Evolutionary conservation across 2,329 filamentous ascomycete species (phyloP), one percentile per base, ranked within the genome.

Genomic region (Aspergillus glaucus): DNA sequence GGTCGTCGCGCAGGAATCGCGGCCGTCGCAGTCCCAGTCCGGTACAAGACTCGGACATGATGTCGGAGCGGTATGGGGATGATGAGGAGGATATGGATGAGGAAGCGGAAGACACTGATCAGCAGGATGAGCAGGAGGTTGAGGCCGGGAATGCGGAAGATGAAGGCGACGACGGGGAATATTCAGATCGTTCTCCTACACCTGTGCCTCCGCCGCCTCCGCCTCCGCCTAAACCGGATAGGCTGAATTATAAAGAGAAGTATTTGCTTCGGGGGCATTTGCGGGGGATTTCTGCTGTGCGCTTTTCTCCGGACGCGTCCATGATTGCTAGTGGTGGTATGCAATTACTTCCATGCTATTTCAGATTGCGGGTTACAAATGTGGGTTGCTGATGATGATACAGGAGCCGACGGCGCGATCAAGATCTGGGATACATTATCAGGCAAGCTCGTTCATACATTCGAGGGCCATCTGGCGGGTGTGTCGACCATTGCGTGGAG

Each of bases 401-500:
- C 56, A 79, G 77, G 89, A 30, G 89, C 92, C 17, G 93, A 98
- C 71, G 86, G 82, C 47, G 93, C 89, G 6, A 81, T 95, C 63
- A 95, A 93, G 69, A 84, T 97, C 50, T 98, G 93, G 91, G 83
- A 91, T 64, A 84, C 88, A 1, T 67, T 71, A 0, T 91, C 86
- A 0, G 92, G 91, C 43, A 79, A 78, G 48, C 84, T 93, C 52
- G 82, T 92, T 65, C 87, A 95, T 61, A 95, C 89, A 0, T 81
- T 98, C 21, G 87, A 95, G 62, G 93, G 91, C 6, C 93, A 98
- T 71, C 80, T 96, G 64, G 91, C 92, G 0, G 93, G 93, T 52
- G 83, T 98, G 15, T 95, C 88, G 28, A 92, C 90, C 36, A 79
- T 98, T 43, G 85, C 91, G n/a, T 98, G 93, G 93, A 86, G 86